phyloP scores from a whole-genome alignment of 352 stramenopile genomes.

The Globisporangium acanthophoron region DNA sequence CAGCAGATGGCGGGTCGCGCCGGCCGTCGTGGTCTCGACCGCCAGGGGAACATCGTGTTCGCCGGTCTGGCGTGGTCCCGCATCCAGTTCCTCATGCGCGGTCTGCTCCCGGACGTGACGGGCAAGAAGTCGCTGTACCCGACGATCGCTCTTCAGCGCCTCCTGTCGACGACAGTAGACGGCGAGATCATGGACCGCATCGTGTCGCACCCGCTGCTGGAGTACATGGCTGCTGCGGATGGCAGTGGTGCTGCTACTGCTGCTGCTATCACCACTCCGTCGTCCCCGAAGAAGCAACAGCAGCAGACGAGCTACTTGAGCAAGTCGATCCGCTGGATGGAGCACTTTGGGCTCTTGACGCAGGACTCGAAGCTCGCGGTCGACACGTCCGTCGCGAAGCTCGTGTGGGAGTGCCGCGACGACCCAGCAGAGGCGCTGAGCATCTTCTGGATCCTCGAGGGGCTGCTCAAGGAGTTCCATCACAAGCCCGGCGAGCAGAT shows the following conservation, averaged over 20 bases:
- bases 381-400: conserved; percentile 68
- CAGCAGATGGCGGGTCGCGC: conserved; percentile 99
- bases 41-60: conserved; percentile 97
- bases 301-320: conserved; percentile 75
- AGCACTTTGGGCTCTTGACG: conserved; percentile 79
- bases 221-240: conserved; percentile 45
- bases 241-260: conserved; percentile 15
- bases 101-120: conserved; percentile 91
- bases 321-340: conserved; percentile 89
- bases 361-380: conserved; percentile 66
- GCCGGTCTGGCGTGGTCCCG: conserved; percentile 92
- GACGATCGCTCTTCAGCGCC: conserved; percentile 89
- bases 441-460: conserved; percentile 78
- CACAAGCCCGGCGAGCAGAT: conserved; percentile 84
- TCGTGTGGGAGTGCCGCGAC: conserved; percentile 84
- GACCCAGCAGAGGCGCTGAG: conserved; percentile 67
- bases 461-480: conserved; percentile 79
- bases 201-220: conserved; percentile 69
- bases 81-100: conserved; percentile 97
- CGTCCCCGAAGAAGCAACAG: conserved; percentile 17
- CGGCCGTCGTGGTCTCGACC: conserved; percentile 96
- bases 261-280: conserved; percentile 4
- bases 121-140: conserved; percentile 91
- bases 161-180: conserved; percentile 90
- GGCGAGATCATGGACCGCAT: conserved; percentile 88